Evolutionary conservation across 2,329 filamentous ascomycete genomes (phyloP), one percentile per base, ranked within the genome.

Genomic region (Aspergillus fumigatiaffinis): DNA sequence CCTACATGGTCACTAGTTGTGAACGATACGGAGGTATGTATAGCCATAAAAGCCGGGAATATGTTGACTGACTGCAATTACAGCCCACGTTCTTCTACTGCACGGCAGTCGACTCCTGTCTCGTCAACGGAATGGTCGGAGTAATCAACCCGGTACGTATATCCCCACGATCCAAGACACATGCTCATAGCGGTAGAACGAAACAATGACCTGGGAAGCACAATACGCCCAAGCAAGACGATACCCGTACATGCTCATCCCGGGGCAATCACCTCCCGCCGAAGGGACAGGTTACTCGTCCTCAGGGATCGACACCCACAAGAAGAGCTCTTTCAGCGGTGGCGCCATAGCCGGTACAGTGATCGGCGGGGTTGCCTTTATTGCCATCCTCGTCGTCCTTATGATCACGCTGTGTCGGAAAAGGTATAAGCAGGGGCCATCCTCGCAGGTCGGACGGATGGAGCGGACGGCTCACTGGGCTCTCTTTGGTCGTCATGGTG

Each of bases 1-100:
- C 75, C 75, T 20, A 76, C 68, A 14, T 77, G 70, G 69, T 71
- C 68, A 3, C 54, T 79, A 23, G 63, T 63, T 3, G 76, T 90
- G 56, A 88, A 88, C 63, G 77, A 86, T 61, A 87, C 85, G 0
- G 71, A 82, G 60, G 72, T 73, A 67, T 42, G 55, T 26, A 38
- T 2, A 21, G 29, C 17, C 12, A 21, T 17, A 21, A 17, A 20
- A 5, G 23, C 1, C n/a, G n/a, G 4, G 2, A 17, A 26, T 12
- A 7, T 23, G 3, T 6, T 52, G 3, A 47, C 60, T 60, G 20
- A 57, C 48, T 48, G 26, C 2, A 38, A 10, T 17, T 26, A 17
- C 35, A 74, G 23, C 87, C 88, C 0, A 81, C 86, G 17, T 89
- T 87, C 69, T 89, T 83, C 71, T 91, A 90, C 70, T 91, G 87